Percentiles rank a stretch among this genome's conserved stretches.
Conservation (phyloP, 1,284 basidiomycete genomes). For the Cutaneotrichosporon arboriforme region DNA sequence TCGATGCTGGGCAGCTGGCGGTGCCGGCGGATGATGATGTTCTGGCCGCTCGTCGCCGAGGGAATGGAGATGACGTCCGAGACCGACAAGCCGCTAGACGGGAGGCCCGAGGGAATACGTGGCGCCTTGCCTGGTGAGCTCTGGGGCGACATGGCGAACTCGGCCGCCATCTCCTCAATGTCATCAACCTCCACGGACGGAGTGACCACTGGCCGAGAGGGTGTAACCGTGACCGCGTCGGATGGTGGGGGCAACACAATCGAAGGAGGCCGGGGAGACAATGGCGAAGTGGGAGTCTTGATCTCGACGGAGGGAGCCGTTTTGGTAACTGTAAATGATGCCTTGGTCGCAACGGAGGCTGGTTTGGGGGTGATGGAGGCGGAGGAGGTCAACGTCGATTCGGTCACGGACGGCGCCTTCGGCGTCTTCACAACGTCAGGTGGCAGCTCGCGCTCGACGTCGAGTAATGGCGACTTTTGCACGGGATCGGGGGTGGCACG, state of each 20-base stretch:
- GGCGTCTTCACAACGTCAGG: background rate
- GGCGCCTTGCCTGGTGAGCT: background rate
- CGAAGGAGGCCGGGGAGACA: background rate
- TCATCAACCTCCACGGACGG: background rate
- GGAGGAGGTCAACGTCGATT: background rate
- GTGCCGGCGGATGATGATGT: conserved; percentile 19
- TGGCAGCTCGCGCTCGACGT: too few relatives aligned
- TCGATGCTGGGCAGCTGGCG: conserved; percentile 16
- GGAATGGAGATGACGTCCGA: conserved; percentile 19
- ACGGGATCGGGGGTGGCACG: too few relatives aligned
- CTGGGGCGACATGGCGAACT: background rate
- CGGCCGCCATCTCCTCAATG: background rate
- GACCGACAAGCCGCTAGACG: conserved; percentile 15
- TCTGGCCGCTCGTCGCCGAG: conserved; percentile 8
- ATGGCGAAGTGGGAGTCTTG: background rate
- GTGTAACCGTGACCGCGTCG: background rate
- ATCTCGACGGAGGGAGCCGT: background rate
- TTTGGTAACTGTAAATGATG: background rate
- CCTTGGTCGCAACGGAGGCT: background rate
- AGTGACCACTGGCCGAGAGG: background rate
- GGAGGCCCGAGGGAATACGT: conserved; percentile 14
- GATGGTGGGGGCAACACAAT: background rate
- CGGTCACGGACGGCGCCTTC: background rate
- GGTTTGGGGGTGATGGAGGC: background rate
- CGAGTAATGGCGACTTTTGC: too few relatives aligned